phyloP scores from a whole-genome alignment of 768 basidiomycete genomes.

The Rhodotorula graminis region DNA sequence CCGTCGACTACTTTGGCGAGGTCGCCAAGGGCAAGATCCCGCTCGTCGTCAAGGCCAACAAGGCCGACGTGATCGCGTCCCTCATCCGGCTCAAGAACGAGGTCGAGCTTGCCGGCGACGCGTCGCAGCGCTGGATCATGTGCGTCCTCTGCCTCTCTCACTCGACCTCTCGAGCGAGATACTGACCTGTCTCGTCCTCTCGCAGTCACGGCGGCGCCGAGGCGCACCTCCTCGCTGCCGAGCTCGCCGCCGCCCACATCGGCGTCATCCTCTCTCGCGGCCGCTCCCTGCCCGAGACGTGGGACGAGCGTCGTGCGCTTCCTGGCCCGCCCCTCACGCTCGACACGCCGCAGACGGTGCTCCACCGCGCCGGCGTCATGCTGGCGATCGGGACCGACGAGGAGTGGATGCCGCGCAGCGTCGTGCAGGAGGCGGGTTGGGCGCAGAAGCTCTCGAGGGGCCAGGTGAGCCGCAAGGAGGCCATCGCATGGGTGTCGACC shows the following conservation, averaged over 20 bases:
- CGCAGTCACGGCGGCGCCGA: slow-evolving; percentile 56
- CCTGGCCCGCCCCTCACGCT: slow-evolving; percentile 70
- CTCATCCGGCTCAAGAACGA: slow-evolving; percentile 63
- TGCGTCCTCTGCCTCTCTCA: background rate
- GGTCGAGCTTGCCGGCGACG: slow-evolving; percentile 52
- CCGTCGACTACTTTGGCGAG: slow-evolving; percentile 1
- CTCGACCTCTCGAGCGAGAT: background rate
- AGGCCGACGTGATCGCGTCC: slow-evolving; percentile 65
- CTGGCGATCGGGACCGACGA: slow-evolving; percentile 64
- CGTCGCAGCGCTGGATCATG: slow-evolving; percentile 54
- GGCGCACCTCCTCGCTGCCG: slow-evolving; percentile 66
- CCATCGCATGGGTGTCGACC: slow-evolving; percentile 56
- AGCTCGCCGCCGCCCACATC: slow-evolving; percentile 62
- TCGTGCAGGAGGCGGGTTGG: slow-evolving; percentile 74
- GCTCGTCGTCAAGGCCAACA: slow-evolving; percentile 60
- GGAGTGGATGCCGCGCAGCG: slow-evolving; percentile 68
- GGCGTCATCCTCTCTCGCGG: slow-evolving; percentile 64
- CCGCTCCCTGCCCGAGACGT: slow-evolving; percentile 16
- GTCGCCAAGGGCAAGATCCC: slow-evolving; percentile 55
- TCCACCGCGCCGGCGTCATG: slow-evolving; percentile 65
- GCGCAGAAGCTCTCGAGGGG: slow-evolving; percentile 51
- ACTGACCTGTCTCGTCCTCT: background rate
- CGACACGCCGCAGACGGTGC: slow-evolving; percentile 57
- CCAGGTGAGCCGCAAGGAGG: slow-evolving; percentile 51
- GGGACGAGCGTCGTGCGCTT: slow-evolving; percentile 35